Evolutionary conservation across 2,329 filamentous ascomycete species (phyloP), one percentile per base, ranked within the genome.

Genomic region (Trichoderma aggressivum): DNA sequence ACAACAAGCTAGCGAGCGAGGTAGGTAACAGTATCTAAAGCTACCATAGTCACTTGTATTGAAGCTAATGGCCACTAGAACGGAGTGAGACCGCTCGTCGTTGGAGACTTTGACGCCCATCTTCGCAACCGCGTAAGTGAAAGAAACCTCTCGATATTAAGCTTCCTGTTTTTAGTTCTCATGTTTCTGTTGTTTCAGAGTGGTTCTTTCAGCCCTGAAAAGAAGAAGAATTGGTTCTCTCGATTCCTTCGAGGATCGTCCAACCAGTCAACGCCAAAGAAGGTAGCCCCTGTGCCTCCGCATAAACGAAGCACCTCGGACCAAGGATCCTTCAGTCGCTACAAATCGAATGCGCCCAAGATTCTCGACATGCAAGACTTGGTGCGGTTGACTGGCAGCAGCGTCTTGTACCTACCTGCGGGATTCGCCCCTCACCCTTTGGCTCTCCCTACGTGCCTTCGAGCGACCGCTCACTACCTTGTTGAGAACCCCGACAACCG

Each of bases 381-480:
- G 74, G 85, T 91, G 21, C 85, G 88, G 12, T 78, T 91, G 34
- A 89, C 88, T 74, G 90, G 90, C 47, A 88, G 88, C 77, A 90
- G 88, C 76, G 80, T 87, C 34, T 80, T 92, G 61, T 87, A 89
- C 74, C 81, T 92, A 10, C 89, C 89, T 1, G 74, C 82, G 3
- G 88, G 89, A 67, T 88, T 90, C 74, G 82, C 88, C 4, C 85
- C 88, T 1, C 83, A 85, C 21, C 85, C 86, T 28, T 79, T 92
- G 30, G 80, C 87, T 21, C 80, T 92, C 34, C 90, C 90, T 10
- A 91, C 90, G 5, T 91, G 90, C 74, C 84, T 92, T 62, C 88
- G 90, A 58, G 90, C 90, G 11, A 89, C 88, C 10, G 89, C 87
- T n/a, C 88, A 91, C 73, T 86, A 89, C 77, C 83, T 92, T 11